phyloP scores from a whole-genome alignment of 306 rosid genomes.

The Cicer bijugum region DNA sequence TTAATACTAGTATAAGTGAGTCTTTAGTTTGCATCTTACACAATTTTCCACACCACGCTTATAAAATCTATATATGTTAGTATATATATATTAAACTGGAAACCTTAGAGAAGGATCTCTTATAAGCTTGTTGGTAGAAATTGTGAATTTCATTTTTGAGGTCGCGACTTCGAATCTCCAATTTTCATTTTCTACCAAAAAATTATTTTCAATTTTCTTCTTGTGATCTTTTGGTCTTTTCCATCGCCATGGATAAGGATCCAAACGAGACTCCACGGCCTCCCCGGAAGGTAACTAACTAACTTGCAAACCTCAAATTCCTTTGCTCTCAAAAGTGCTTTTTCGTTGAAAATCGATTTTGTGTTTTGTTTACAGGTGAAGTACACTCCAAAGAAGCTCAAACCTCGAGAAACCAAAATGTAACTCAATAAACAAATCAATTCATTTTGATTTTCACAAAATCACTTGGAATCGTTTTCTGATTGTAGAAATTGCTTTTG shows the following conservation, averaged over 20 bases:
- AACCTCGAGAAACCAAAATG: conserved; percentile 42
- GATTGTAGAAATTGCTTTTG: conserved; percentile 33
- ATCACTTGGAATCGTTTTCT: not conserved
- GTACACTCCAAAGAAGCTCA: conserved; percentile 60
- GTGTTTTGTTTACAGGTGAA: conserved; percentile 44
- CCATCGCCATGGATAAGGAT: conserved; percentile 58
- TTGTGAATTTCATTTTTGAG: accelerated
- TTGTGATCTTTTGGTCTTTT: not conserved
- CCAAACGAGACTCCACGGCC: conserved; percentile 29
- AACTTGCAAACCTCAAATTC: not conserved
- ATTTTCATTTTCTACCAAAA: accelerated
- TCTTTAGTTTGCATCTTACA: no score
- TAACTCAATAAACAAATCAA: conserved; percentile 33
- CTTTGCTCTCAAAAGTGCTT: not conserved
- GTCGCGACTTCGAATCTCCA: not conserved
- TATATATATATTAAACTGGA: not conserved
- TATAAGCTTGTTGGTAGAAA: accelerated
- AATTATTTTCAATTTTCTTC: not conserved
- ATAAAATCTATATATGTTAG: no score
- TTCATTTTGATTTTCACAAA: not conserved
- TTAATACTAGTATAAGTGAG: no score
- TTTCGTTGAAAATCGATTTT: not conserved
- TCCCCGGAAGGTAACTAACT: conserved; percentile 53
- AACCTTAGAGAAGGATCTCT: accelerated
- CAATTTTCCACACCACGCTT: no score